Conservation (phyloP, 768 basidiomycete species). For the Ephemerocybe angulata region DNA sequence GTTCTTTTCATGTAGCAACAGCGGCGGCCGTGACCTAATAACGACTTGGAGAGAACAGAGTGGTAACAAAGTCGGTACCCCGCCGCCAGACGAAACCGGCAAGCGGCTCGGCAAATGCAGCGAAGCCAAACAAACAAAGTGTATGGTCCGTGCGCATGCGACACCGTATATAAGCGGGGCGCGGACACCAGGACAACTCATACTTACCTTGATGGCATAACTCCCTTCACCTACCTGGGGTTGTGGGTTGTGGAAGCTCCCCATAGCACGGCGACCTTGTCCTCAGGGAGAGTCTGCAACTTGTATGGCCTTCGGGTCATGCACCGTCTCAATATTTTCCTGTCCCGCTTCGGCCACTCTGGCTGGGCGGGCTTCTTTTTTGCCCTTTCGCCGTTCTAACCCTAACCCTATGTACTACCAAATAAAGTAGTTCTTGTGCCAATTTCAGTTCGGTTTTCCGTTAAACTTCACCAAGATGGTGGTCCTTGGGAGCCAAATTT, state of each 20-base stretch:
- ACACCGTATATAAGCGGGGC: slow-evolving; percentile 21
- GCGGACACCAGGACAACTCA: slow-evolving; percentile 25
- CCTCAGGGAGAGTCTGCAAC: slow-evolving; percentile 54
- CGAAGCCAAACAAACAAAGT: slow-evolving; percentile 8
- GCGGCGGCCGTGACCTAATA: no score
- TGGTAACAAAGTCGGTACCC: background rate
- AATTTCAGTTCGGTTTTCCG: background rate
- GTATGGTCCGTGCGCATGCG: slow-evolving; percentile 36
- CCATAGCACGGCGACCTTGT: slow-evolving; percentile 74
- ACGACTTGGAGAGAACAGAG: no score
- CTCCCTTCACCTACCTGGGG: slow-evolving; percentile 51
- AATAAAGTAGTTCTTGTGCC: background rate
- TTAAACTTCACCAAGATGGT: background rate
- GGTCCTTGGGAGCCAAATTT: no score
- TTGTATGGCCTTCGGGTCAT: slow-evolving; percentile 73
- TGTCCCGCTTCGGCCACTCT: slow-evolving; percentile 66
- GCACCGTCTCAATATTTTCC: slow-evolving; percentile 82
- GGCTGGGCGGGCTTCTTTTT: slow-evolving; percentile 52
- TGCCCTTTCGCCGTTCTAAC: slow-evolving; percentile 31
- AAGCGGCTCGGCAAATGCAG: slow-evolving; percentile 1
- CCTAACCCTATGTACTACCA: slow-evolving; percentile 39
- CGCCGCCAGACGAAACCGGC: background rate
- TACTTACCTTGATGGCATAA: slow-evolving; percentile 67
- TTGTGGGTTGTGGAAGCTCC: slow-evolving; percentile 53
- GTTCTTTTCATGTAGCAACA: no score